These are phyloP conservation scores for Fusarium clavum DNA, from an alignment of 2,329 filamentous ascomycete genomes.

Conservation along the genomic window DNA sequence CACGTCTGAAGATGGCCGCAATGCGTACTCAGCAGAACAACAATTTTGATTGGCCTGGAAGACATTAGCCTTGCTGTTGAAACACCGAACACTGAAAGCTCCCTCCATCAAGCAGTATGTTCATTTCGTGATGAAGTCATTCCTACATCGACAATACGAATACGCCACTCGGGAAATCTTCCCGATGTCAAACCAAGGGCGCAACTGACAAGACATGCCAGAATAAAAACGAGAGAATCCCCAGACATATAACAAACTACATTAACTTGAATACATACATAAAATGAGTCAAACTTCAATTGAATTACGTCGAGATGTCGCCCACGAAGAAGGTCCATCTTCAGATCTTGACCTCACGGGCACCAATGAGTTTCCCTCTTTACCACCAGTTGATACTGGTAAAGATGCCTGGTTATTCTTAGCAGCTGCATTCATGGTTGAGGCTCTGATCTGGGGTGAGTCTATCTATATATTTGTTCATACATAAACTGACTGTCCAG, in stretches of 20 bases:
- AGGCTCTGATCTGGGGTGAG: constrained; percentile 52
- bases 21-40: too few relatives aligned
- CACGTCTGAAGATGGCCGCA: too few relatives aligned
- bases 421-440: constrained; percentile 48
- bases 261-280: fast-evolving
- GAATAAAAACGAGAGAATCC: not conserved
- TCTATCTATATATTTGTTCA: fast-evolving
- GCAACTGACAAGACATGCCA: not conserved
- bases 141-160: not conserved
- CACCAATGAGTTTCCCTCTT: not conserved
- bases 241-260: fast-evolving
- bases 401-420: constrained; percentile 53
- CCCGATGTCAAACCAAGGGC: constrained; percentile 3
- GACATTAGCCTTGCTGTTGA: too few relatives aligned
- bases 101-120: too few relatives aligned
- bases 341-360: not conserved
- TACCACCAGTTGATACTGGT: constrained; percentile 49
- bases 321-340: not conserved
- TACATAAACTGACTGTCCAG: constrained; percentile 50
- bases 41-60: too few relatives aligned
- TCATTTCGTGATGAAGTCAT: not conserved
- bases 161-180: not conserved
- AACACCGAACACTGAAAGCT: not conserved
- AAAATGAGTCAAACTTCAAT: constrained; percentile 12
- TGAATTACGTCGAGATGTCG: not conserved